These are phyloP conservation scores for Backusella tuberculispora DNA, from an alignment of 192 early-diverging fungal species.

Conservation along the genomic window DNA sequence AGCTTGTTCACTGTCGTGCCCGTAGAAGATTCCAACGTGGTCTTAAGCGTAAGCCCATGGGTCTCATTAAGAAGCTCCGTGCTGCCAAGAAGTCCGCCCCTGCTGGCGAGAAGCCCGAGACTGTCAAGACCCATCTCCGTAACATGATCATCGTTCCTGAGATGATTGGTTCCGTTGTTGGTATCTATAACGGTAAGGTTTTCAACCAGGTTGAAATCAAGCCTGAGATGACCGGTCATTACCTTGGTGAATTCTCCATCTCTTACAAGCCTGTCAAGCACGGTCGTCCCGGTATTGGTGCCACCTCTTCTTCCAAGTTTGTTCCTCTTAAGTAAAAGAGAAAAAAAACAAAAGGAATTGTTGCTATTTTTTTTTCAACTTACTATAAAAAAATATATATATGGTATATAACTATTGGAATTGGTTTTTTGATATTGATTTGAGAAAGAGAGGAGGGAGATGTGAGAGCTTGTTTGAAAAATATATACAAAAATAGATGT, in stretches of 20 bases:
- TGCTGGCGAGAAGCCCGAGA: constrained; percentile 90
- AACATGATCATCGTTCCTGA: constrained; percentile 99
- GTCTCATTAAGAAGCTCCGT: constrained; percentile 99
- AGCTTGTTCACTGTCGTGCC: constrained; percentile 92
- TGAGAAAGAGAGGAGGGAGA: too few relatives aligned
- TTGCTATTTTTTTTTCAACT: not conserved
- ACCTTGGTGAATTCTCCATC: constrained; percentile 57
- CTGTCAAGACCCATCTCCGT: constrained; percentile 98
- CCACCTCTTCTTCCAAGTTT: constrained; percentile 95
- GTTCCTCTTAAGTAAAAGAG: constrained; percentile 80
- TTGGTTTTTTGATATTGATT: too few relatives aligned
- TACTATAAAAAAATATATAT: too few relatives aligned
- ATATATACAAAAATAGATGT: too few relatives aligned
- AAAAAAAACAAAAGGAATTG: not conserved
- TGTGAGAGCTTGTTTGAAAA: too few relatives aligned
- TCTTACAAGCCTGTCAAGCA: constrained; percentile 99
- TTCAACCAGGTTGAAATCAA: constrained; percentile 99
- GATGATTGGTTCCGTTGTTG: constrained; percentile 97
- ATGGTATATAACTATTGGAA: too few relatives aligned
- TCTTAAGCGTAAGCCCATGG: constrained; percentile 98
- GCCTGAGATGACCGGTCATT: constrained; percentile 42
- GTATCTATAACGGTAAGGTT: constrained; percentile 98
- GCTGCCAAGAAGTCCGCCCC: constrained; percentile 94
- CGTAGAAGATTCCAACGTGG: constrained; percentile 99
- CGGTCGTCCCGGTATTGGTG: constrained; percentile 99